phyloP scores from a whole-genome alignment of 148 eudicot genomes.

The Rhododendron mucronatum region DNA sequence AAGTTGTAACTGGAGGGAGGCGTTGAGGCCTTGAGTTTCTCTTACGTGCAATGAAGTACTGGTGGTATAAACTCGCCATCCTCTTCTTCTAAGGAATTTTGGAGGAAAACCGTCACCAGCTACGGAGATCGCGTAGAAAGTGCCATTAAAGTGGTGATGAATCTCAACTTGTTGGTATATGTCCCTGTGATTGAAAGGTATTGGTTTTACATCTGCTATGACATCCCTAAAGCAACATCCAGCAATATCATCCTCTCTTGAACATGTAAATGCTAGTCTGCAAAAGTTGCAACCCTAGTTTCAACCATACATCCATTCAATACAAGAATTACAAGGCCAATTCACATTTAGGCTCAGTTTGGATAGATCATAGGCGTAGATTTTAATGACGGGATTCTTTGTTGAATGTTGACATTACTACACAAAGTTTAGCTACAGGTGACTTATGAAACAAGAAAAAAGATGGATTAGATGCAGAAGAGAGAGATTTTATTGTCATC shows the following conservation, averaged over 20 bases:
- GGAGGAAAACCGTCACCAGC: conserved; percentile 80
- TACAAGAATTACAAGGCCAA: neutral
- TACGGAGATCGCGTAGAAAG: conserved; percentile 66
- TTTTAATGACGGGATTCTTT: neutral
- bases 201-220: conserved; percentile 42
- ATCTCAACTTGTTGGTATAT: conserved; percentile 78
- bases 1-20: conserved; percentile 26
- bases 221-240: conserved; percentile 46
- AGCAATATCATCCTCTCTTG: conserved; percentile 43
- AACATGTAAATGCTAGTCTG: conserved; percentile 65
- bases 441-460: neutral
- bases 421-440: neutral
- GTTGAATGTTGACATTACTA: neutral
- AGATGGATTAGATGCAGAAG: neutral
- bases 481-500: neutral
- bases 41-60: conserved; percentile 23
- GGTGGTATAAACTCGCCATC: conserved; percentile 52
- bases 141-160: conserved; percentile 43
- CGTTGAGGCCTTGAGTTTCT: conserved; percentile 49
- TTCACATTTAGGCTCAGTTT: neutral
- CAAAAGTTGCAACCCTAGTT: conserved; percentile 5
- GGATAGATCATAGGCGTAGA: neutral
- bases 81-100: conserved; percentile 52
- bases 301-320: neutral
- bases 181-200: conserved; percentile 59